These are phyloP conservation scores for Blastobotrys elegans DNA, from an alignment of 1,139 yeast genomes.

Conservation along the genomic window DNA sequence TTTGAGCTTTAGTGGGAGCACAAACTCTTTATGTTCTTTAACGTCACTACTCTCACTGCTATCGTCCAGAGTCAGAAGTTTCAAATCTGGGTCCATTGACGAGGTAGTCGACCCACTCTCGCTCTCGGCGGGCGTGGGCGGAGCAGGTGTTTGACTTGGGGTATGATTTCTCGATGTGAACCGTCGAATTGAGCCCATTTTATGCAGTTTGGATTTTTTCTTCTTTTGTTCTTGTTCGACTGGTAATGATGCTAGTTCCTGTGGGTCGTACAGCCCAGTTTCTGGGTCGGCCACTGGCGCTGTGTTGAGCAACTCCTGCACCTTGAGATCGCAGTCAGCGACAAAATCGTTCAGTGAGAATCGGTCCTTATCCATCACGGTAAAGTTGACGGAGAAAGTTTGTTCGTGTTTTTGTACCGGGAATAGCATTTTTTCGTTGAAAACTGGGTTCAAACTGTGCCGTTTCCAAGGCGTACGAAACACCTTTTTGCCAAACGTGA, in stretches of 20 bases:
- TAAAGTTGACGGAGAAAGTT: constrained; percentile 60
- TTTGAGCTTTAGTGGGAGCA: constrained; percentile 37
- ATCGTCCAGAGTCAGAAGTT: not conserved
- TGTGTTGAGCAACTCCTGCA: constrained; percentile 43
- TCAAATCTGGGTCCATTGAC: not conserved
- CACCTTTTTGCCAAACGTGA: constrained; percentile 84
- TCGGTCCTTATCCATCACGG: constrained; percentile 78
- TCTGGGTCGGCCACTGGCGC: constrained; percentile 33
- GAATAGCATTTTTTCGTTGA: constrained; percentile 74
- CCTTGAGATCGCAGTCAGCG: constrained; percentile 55
- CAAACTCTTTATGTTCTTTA: constrained; percentile 20
- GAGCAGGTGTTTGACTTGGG: constrained; percentile 1
- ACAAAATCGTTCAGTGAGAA: constrained; percentile 80
- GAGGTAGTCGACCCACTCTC: not conserved
- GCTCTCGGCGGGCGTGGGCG: constrained; percentile 1
- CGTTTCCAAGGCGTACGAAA: constrained; percentile 82
- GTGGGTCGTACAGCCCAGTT: constrained; percentile 30
- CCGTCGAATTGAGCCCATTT: constrained; percentile 10
- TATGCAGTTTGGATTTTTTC: constrained; percentile 2
- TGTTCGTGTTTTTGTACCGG: constrained; percentile 67
- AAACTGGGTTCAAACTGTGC: constrained; percentile 78
- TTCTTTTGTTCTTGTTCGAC: constrained; percentile 3
- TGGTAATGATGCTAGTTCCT: constrained; percentile 12
- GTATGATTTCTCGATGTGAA: constrained; percentile 2
- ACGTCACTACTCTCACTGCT: not conserved